phyloP scores from a whole-genome alignment of 495 filamentous ascomycete genomes.

The Xylaria scruposa region DNA sequence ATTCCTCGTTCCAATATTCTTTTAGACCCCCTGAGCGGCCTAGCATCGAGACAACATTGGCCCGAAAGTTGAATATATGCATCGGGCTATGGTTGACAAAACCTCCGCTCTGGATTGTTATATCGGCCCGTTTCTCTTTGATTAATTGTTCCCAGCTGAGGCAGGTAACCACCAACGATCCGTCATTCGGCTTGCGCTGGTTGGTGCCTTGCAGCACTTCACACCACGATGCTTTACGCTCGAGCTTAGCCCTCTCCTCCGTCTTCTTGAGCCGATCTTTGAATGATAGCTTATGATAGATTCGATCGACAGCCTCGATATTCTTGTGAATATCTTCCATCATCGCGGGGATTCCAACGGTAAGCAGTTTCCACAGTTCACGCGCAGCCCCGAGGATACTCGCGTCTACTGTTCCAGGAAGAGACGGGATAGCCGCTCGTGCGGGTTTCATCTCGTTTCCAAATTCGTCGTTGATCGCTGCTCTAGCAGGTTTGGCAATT shows the following conservation, averaged over 20 bases:
- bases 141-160: slow-evolving; percentile 19
- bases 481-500: not conserved
- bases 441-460: not conserved
- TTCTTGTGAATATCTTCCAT: not conserved
- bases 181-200: not conserved
- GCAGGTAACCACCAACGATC: not conserved
- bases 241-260: not conserved
- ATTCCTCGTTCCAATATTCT: not conserved
- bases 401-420: not conserved
- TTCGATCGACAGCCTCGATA: not conserved
- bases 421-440: not conserved
- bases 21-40: not conserved
- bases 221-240: not conserved
- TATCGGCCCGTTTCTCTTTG: not conserved
- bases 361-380: not conserved
- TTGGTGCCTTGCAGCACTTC: not conserved
- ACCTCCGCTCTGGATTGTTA: not conserved
- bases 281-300: not conserved
- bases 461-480: not conserved
- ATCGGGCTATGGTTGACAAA: not conserved
- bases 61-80: not conserved
- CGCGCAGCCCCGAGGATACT: not conserved
- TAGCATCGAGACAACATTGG: slow-evolving; percentile 6
- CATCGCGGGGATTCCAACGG: not conserved
- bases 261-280: not conserved